A percentile compares a stretch with the other conserved stretches of the same genome.
Conservation (phyloP, 2,329 filamentous ascomycete species). For the Cytospora paraplurivora region DNA sequence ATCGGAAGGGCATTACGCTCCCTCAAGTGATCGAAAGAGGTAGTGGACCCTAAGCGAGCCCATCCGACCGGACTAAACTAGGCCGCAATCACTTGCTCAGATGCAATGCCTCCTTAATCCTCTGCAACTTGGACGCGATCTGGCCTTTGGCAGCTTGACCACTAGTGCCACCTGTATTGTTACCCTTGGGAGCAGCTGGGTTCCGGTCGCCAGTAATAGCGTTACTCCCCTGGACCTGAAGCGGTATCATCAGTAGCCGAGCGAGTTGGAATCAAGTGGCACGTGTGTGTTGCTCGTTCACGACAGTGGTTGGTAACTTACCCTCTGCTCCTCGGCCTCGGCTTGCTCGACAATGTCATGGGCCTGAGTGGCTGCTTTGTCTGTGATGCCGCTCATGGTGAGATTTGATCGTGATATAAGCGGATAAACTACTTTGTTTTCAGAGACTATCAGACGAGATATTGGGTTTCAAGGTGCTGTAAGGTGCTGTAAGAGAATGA, state of each 20-base stretch:
- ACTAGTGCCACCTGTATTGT: constrained; percentile 4
- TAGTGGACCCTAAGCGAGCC: constrained; percentile 2
- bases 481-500: not conserved
- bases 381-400: constrained; percentile 25
- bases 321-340: constrained; percentile 22
- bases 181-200: constrained; percentile 13
- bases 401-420: not conserved
- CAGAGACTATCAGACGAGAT: not conserved
- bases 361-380: constrained; percentile 21
- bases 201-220: constrained; percentile 18
- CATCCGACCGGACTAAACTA: not conserved
- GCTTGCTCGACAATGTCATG: constrained; percentile 27
- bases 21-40: not conserved
- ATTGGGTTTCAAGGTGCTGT: not conserved
- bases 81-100: constrained; percentile 16
- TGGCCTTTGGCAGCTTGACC: constrained; percentile 12
- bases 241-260: constrained; percentile 10
- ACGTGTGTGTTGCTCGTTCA: not conserved
- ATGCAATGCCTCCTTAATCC: constrained; percentile 25
- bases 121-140: constrained; percentile 20
- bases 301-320: constrained; percentile 10
- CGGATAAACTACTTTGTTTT: not conserved
- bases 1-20: too few species aligned
- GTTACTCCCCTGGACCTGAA: constrained; percentile 21
- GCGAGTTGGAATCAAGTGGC: constrained; percentile 6